phyloP scores from a whole-genome alignment of 768 basidiomycete species.

The Boletus eberwhitei region DNA sequence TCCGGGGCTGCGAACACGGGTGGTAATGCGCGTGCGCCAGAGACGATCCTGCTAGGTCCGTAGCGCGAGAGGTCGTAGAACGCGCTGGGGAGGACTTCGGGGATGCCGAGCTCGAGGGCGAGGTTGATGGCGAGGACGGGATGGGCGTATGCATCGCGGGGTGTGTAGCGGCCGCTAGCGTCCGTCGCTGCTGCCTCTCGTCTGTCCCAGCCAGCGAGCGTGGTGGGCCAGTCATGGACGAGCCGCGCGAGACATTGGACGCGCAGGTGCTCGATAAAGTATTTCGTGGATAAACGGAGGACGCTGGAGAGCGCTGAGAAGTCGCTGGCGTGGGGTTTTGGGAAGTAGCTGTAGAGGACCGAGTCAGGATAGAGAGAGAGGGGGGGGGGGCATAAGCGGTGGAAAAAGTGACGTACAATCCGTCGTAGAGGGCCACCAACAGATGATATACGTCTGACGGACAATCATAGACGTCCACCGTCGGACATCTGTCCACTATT shows the following conservation, averaged over 20 bases:
- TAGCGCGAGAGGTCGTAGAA: constrained; percentile 75
- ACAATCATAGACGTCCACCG: constrained; percentile 60
- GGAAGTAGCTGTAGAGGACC: constrained; percentile 49
- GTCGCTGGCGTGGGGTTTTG: constrained; percentile 44
- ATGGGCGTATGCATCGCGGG: constrained; percentile 58
- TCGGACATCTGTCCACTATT: constrained; percentile 54
- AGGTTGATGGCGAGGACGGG: constrained; percentile 70
- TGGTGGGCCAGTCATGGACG: constrained; percentile 61
- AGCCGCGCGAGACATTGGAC: constrained; percentile 58
- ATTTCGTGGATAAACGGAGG: constrained; percentile 71
- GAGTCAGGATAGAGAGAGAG: background rate
- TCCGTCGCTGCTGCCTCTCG: constrained; percentile 59
- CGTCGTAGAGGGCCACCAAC: constrained; percentile 69
- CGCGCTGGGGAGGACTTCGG: constrained; percentile 60
- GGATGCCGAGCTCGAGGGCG: constrained; percentile 59
- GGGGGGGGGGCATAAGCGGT: too few species aligned
- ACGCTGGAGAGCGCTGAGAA: constrained; percentile 61
- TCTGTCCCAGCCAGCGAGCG: constrained; percentile 64
- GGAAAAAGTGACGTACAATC: constrained; percentile 49
- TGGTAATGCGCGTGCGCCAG: constrained; percentile 42
- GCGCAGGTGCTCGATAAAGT: constrained; percentile 67
- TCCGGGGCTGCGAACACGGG: constrained; percentile 29
- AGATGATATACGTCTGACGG: constrained; percentile 68
- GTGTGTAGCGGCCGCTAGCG: constrained; percentile 49
- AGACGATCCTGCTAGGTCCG: constrained; percentile 63